These are phyloP conservation scores for Trichocladium antarcticum DNA, from an alignment of 495 filamentous ascomycete genomes.

Conservation along the genomic window DNA sequence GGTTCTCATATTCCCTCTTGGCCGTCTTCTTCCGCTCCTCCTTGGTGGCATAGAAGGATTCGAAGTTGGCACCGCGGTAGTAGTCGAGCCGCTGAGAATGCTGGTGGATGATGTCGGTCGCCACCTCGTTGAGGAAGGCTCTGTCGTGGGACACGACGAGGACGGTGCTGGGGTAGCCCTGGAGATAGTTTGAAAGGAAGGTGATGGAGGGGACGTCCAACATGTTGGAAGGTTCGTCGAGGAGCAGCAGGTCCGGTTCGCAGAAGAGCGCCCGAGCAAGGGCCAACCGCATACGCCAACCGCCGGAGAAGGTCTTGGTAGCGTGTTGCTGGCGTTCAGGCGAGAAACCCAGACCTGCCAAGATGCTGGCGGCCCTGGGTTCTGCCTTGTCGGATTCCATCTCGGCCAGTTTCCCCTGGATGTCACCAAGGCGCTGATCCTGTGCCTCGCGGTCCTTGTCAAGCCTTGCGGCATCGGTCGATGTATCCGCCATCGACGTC, in stretches of 20 bases:
- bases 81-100: constrained; percentile 96
- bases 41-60: constrained; percentile 94
- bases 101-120: constrained; percentile 99
- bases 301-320: constrained; percentile 97
- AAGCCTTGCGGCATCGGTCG: constrained; percentile 68
- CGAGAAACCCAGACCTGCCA: constrained; percentile 96
- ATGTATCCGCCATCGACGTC: constrained; percentile 71
- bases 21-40: constrained; percentile 95
- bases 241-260: constrained; percentile 89
- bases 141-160: constrained; percentile 98
- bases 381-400: constrained; percentile 99
- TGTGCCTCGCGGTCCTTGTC: constrained; percentile 82
- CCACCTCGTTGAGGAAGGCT: constrained; percentile 97
- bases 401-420: constrained; percentile 84
- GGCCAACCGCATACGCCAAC: constrained; percentile 98
- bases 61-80: constrained; percentile 97
- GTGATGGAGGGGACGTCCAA: constrained; percentile 99
- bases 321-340: constrained; percentile 82
- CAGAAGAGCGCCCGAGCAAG: constrained; percentile 94
- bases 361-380: constrained; percentile 84
- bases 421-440: constrained; percentile 78
- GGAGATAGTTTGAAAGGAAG: constrained; percentile 93
- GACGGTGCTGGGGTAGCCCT: constrained; percentile 85
- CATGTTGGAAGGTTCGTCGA: constrained; percentile 99
- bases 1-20: constrained; percentile 96